Base-by-base conservation (phyloP, 148 eudicot genomes). In the Vaccinium darrowii region DNA sequence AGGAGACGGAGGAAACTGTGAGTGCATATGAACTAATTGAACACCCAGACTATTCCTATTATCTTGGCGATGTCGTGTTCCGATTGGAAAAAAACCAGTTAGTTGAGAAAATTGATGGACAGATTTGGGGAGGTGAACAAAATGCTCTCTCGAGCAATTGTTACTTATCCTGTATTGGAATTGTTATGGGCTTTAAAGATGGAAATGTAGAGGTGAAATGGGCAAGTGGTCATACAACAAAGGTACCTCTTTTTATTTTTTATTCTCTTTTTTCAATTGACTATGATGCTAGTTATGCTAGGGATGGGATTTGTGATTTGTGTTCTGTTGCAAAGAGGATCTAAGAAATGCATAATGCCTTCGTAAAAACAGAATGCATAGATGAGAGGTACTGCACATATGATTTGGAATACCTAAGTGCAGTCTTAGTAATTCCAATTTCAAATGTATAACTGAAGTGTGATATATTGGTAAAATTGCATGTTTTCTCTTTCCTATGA, bases 1-100 rank as follows among this genome's bases (percentile, higher is more conserved):
- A 84, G 71, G 57, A 60, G 12, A 72, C 43, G 56, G 98, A 90
- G 78, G 98, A 95, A 88, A 92, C 90, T 86, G 94, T 94, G 86
- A 97, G 99, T 83, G 98, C 98, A 39, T 97, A 97, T 92, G 98
- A 97, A 86, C 86, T 97, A 75, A 86, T 91, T 84, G 99, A 97
- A 90, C 98, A 97, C 85, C 96, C 96, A 0, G 96, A 95, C 71
- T 91, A 89, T 88, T 91, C 89, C n/a, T 95, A 87, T 85, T 83
- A 86, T 83, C 82, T 91, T 49, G 98, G 98, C 54, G 98, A 95
- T 85, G 90, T 88, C 8, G 98, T 97, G 56, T 90, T 94, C 82
- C 86, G 80, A 78, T 84, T 90, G 84, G 85, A 88, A 11, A 88
- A 87, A 87, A 83, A 86, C 54, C 78, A 86, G 14, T 30, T 71